Evolutionary conservation across 176 grass and related monocot genomes (phyloP).

Genomic region (Triticum aestivum): DNA sequence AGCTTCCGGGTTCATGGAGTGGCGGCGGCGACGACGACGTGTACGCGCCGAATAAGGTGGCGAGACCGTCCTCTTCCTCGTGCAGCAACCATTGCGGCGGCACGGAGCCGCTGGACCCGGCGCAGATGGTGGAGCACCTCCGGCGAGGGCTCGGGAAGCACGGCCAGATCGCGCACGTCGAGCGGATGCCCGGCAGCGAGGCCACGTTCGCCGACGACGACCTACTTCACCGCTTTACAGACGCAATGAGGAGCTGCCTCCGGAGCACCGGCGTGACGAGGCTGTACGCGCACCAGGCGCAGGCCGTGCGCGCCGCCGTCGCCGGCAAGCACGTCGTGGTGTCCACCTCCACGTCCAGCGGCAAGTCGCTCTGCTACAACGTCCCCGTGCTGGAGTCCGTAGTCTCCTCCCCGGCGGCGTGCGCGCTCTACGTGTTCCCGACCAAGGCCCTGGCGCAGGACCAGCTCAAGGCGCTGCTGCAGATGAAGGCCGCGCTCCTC

Average conservation of each 20-base stretch:
- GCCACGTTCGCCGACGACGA: slow-evolving; percentile 36
- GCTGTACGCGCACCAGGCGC: slow-evolving; percentile 53
- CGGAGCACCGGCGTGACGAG: slow-evolving; percentile 37
- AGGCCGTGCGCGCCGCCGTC: slow-evolving; percentile 40
- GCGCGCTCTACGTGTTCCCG: slow-evolving; percentile 80
- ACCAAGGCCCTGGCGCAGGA: slow-evolving; percentile 54
- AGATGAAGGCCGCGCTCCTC: neutral
- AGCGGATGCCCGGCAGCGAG: slow-evolving; percentile 45
- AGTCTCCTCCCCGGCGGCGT: slow-evolving; percentile 35
- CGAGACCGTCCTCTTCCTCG: neutral
- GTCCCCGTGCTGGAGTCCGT: slow-evolving; percentile 64
- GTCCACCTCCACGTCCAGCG: slow-evolving; percentile 69
- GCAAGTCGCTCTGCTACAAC: slow-evolving; percentile 91
- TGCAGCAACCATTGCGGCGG: neutral
- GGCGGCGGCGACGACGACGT: neutral
- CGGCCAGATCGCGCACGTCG: slow-evolving; percentile 54
- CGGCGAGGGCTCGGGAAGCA: slow-evolving; percentile 37
- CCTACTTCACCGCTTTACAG: slow-evolving; percentile 4
- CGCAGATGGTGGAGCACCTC: slow-evolving; percentile 15
- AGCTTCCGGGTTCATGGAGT: neutral
- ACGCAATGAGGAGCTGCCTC: slow-evolving; percentile 35
- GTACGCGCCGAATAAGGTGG: neutral
- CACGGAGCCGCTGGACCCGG: slow-evolving; percentile 2
- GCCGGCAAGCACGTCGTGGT: slow-evolving; percentile 56
- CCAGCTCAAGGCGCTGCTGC: neutral